Conservation (phyloP, 306 rosid species). For the Nissolia schottii region DNA sequence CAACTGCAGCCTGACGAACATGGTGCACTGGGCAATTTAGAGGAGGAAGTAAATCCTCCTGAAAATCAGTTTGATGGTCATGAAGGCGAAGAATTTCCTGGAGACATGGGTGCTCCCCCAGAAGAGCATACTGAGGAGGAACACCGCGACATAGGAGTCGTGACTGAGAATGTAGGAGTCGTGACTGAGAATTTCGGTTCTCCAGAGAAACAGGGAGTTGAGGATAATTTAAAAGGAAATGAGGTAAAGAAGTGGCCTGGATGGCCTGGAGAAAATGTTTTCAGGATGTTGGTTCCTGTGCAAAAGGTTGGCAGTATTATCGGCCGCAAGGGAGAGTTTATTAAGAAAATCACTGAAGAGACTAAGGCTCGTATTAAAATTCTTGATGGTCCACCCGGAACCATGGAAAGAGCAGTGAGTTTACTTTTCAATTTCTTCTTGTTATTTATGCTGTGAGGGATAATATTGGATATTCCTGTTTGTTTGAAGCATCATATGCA, state of each 20-base stretch:
- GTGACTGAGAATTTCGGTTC: slow-evolving; percentile 29
- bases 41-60: slow-evolving; percentile 22
- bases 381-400: slow-evolving; percentile 96
- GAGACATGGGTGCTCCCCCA: slow-evolving; percentile 19
- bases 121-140: slow-evolving; percentile 36
- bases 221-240: slow-evolving; percentile 39
- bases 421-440: neutral
- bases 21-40: slow-evolving; percentile 22
- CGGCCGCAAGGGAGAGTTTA: slow-evolving; percentile 96
- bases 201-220: slow-evolving; percentile 31
- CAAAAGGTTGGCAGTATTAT: slow-evolving; percentile 96
- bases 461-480: neutral
- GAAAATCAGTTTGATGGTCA: slow-evolving; percentile 32
- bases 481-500: neutral
- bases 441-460: neutral
- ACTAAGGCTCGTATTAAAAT: slow-evolving; percentile 89
- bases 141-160: slow-evolving; percentile 32
- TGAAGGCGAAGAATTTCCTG: slow-evolving; percentile 25
- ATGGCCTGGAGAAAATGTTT: slow-evolving; percentile 99
- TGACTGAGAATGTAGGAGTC: slow-evolving; percentile 29
- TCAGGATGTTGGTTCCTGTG: slow-evolving; percentile 88
- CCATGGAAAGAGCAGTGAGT: slow-evolving; percentile 98
- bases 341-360: slow-evolving; percentile 91
- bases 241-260: slow-evolving; percentile 93
- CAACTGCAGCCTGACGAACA: slow-evolving; percentile 34